Base-by-base conservation (phyloP, 306 rosid genomes). In the Delonix regia region DNA sequence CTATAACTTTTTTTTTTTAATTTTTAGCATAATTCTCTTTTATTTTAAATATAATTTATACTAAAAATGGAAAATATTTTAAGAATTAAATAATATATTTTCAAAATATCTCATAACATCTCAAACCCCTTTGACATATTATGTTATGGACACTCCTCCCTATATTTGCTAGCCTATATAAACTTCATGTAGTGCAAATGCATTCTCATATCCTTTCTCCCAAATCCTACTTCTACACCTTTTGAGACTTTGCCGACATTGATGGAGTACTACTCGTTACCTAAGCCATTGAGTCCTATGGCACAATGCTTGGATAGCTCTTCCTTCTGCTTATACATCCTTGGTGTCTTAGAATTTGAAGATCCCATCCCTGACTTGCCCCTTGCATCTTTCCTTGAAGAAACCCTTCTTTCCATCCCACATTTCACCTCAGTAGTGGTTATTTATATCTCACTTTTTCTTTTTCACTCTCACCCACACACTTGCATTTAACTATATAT, bases 231-330 rank as follows among this genome's bases (percentile, higher is more conserved):
- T 19, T 49, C 59, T 9, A 22, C n/a, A n/a, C n/a, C n/a, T n/a
- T 24, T 24, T 12, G 18, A 38, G n/a, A 38, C 41, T 38, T 45
- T 47, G 51, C 13, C 2, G 18, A 47, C 12, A 8, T 28, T 24
- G 42, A 67, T 67, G 73, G 56, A 44, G 49, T 27, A 41, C 34
- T 41, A 6, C 25, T 5, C 7, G n/a, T 18, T 42, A 0, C 9
- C 36, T 5, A 57, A 68, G 34, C 73, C 73, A 13, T 15, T 68
- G 38, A 68, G 73, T 27, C 73, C 73, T 8, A 45, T 24, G 56
- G 38, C 38, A 25, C 56, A 68, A 25, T 42, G 39, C 73, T 14
- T 68, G 39, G 56, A 68, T 39, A 44, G 73, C 39, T 68, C 57
- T 44, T 24, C 7, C 14, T 45, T 68, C 14, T 24, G 73, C 22